phyloP scores from a whole-genome alignment of 805 yeast genomes.

The Tetrapisispora iriomotensis region DNA sequence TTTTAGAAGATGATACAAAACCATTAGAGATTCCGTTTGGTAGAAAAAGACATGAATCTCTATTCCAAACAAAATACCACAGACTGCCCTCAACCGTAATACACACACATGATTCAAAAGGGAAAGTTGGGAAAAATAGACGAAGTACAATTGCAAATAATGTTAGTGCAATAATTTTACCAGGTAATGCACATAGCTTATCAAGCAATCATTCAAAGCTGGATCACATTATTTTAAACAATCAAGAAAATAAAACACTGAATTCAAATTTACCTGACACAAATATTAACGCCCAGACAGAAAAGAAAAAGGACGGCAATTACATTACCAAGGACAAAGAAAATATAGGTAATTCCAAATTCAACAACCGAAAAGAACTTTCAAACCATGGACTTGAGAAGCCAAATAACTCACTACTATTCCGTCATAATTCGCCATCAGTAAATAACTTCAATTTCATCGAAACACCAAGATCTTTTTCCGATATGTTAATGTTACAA shows the following conservation, averaged over 20 bases:
- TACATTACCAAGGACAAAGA: background rate
- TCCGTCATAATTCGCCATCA: background rate
- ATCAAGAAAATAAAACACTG: background rate
- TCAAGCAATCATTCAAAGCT: background rate
- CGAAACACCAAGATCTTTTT: conserved; percentile 21
- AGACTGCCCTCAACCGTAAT: conserved; percentile 9
- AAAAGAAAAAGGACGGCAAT: background rate
- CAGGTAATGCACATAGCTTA: background rate
- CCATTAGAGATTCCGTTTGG: conserved; percentile 24
- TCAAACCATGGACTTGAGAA: too few relatives aligned
- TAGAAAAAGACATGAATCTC: conserved; percentile 5
- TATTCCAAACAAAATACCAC: conserved; percentile 13
- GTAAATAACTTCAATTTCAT: conserved; percentile 7
- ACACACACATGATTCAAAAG: background rate
- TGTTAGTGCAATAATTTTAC: background rate
- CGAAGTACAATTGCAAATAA: background rate
- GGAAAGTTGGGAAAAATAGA: background rate
- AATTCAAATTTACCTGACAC: background rate
- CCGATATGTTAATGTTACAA: conserved; percentile 16
- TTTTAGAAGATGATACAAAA: conserved; percentile 2
- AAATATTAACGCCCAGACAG: background rate
- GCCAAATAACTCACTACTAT: background rate
- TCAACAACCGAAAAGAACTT: background rate
- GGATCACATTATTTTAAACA: background rate
- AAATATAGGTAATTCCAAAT: background rate